phyloP scores from a whole-genome alignment of 352 stramenopile genomes.

The Ochromonadaceae sp. region DNA sequence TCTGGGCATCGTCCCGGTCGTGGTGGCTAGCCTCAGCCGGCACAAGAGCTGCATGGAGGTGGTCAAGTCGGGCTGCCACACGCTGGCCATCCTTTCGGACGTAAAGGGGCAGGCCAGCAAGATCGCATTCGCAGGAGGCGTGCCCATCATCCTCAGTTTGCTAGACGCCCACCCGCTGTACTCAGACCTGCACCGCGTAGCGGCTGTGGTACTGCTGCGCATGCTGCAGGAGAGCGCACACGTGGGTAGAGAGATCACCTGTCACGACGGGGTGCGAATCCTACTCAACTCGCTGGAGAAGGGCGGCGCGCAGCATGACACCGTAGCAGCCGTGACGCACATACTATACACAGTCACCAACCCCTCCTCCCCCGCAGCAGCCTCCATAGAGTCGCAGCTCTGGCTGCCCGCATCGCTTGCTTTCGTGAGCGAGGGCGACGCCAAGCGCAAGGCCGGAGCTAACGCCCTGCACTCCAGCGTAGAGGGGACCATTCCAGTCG shows the following conservation, averaged over 20 bases:
- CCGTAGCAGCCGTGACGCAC: conserved; percentile 36
- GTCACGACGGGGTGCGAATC: conserved; percentile 14
- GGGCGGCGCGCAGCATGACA: conserved; percentile 34
- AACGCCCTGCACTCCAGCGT: no score
- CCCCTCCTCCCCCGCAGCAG: conserved; percentile 22
- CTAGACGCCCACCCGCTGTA: conserved; percentile 32
- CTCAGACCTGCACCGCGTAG: conserved; percentile 42
- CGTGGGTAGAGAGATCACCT: conserved; percentile 31
- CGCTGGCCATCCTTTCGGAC: conserved; percentile 37
- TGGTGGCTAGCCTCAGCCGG: conserved; percentile 28
- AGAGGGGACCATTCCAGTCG: no score
- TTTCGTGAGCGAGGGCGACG: background rate
- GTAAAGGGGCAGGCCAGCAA: conserved; percentile 34
- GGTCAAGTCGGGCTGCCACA: conserved; percentile 37
- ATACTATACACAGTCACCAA: conserved; percentile 51
- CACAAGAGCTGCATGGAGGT: conserved; percentile 28
- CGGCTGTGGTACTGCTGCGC: conserved; percentile 33
- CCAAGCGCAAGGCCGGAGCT: background rate
- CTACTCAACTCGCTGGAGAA: conserved; percentile 14
- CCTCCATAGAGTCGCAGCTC: conserved; percentile 19
- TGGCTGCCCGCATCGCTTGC: no score
- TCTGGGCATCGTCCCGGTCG: conserved; percentile 26
- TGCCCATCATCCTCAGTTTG: conserved; percentile 28
- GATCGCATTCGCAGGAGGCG: conserved; percentile 33
- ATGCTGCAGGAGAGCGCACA: conserved; percentile 36